These are phyloP conservation scores for Diaporthe amygdali DNA, from an alignment of 2,329 filamentous ascomycete genomes.

Conservation along the genomic window DNA sequence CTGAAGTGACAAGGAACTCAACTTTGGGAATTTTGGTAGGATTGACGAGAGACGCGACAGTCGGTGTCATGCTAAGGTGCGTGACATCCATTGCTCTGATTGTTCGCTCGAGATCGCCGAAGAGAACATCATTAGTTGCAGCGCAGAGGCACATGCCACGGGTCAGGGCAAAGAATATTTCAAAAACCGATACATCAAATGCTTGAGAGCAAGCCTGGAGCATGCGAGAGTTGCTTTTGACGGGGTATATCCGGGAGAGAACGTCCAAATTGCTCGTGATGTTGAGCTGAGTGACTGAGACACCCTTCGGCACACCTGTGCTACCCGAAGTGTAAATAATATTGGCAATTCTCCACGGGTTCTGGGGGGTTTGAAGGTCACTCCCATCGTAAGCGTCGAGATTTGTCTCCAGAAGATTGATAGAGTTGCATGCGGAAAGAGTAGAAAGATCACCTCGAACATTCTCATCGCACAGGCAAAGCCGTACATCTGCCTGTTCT, in stretches of 20 bases:
- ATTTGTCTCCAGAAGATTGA: conserved; percentile 40
- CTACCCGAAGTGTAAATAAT: conserved; percentile 85
- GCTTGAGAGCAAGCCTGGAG: conserved; percentile 84
- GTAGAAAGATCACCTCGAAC: conserved; percentile 28
- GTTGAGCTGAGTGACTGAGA: conserved; percentile 77
- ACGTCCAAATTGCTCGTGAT: conserved; percentile 76
- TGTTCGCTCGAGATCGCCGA: conserved; percentile 71
- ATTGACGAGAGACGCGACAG: conserved; percentile 77
- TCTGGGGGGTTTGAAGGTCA: conserved; percentile 44
- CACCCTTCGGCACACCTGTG: conserved; percentile 80
- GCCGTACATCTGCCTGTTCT: conserved; percentile 56
- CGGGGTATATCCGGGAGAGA: conserved; percentile 71
- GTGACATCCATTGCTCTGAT: conserved; percentile 71
- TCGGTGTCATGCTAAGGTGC: conserved; percentile 85
- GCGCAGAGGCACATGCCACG: conserved; percentile 80
- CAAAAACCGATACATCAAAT: conserved; percentile 89
- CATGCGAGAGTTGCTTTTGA: conserved; percentile 58
- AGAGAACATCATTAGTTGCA: conserved; percentile 74
- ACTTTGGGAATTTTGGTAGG: conserved; percentile 73
- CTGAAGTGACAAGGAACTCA: conserved; percentile 78
- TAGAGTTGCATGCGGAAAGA: conserved; percentile 27
- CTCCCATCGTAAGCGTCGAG: conserved; percentile 36
- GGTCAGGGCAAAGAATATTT: conserved; percentile 86
- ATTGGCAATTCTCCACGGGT: conserved; percentile 68
- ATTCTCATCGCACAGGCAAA: conserved; percentile 48